Percentiles rank a stretch among this genome's conserved stretches.
phyloP scores from a whole-genome alignment of 2,329 filamentous ascomycete genomes.

The Didymella segeticola region DNA sequence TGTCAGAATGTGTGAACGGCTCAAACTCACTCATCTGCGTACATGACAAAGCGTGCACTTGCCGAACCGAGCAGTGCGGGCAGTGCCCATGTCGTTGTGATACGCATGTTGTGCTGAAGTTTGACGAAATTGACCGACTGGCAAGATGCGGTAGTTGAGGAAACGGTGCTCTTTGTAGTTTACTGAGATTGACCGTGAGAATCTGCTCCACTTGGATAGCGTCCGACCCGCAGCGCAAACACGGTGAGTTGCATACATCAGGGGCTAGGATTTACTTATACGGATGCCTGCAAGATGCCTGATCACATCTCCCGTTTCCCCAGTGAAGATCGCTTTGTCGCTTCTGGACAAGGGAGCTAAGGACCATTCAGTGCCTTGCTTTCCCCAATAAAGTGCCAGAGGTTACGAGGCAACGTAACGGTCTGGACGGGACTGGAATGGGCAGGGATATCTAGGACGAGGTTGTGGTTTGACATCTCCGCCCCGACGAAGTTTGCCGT shows the following conservation, averaged over 20 bases:
- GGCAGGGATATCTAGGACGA: slow-evolving; percentile 1
- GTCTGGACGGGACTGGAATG: slow-evolving; percentile 13
- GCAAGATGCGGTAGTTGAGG: not conserved
- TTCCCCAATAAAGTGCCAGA: slow-evolving; percentile 10
- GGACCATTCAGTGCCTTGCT: slow-evolving; percentile 13
- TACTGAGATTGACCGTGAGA: not conserved
- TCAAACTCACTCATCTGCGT: slow-evolving; percentile 41
- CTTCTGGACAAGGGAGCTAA: slow-evolving; percentile 15
- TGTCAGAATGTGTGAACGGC: not conserved
- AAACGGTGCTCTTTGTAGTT: slow-evolving; percentile 6
- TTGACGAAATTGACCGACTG: not conserved
- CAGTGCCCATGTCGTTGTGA: slow-evolving; percentile 21
- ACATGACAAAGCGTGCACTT: slow-evolving; percentile 41
- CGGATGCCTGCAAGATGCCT: slow-evolving; percentile 6
- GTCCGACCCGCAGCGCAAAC: slow-evolving; percentile 18
- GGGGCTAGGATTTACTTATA: slow-evolving; percentile 13
- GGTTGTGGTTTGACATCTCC: not conserved
- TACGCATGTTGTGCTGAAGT: slow-evolving; percentile 29
- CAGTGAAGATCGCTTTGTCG: slow-evolving; percentile 13
- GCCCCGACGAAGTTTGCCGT: not conserved
- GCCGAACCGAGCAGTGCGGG: slow-evolving; percentile 21
- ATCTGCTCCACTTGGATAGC: slow-evolving; percentile 3
- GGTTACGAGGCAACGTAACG: slow-evolving; percentile 14
- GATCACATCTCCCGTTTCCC: slow-evolving; percentile 16
- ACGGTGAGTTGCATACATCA: slow-evolving; percentile 8